phyloP scores from a whole-genome alignment of 176 grass and related monocot genomes.

The Neostapfia colusana region DNA sequence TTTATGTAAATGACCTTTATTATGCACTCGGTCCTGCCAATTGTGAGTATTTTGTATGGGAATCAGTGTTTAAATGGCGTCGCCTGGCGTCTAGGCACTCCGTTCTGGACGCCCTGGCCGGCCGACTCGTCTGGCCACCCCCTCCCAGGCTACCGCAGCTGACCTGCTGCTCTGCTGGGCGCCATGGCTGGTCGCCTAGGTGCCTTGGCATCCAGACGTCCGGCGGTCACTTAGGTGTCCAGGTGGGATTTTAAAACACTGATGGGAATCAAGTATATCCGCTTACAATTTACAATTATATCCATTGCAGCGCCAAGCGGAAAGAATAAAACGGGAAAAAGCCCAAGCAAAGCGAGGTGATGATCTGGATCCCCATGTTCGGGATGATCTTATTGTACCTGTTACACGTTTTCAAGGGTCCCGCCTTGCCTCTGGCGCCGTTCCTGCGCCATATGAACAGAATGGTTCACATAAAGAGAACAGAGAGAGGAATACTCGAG shows the following conservation, averaged over 20 bases:
- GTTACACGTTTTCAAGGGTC: conserved; percentile 81
- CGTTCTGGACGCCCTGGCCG: too few species aligned
- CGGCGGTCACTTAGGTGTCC: too few species aligned
- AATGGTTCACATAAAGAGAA: conserved; percentile 44
- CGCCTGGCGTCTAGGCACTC: too few species aligned
- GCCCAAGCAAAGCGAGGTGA: conserved; percentile 72
- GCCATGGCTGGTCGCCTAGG: too few species aligned
- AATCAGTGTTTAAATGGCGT: too few species aligned
- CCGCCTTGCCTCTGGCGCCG: conserved; percentile 79
- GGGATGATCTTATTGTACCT: conserved; percentile 73
- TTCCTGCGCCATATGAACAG: conserved; percentile 67
- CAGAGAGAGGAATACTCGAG: conserved; percentile 38
- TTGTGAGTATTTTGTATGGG: conserved; percentile 9
- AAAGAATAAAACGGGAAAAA: conserved; percentile 86
- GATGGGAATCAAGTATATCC: conserved; percentile 21
- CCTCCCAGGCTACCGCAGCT: too few species aligned
- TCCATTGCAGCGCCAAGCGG: conserved; percentile 71
- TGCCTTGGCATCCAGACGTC: too few species aligned
- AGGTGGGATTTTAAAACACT: too few species aligned
- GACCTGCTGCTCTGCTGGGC: too few species aligned
- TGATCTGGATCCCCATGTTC: conserved; percentile 82
- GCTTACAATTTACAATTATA: conserved; percentile 29
- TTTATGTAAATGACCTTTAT: neutral
- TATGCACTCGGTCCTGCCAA: conserved; percentile 1
- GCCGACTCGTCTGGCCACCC: too few species aligned